Evolutionary conservation across 257 asterid species (phyloP), one percentile per base, ranked within the genome.

Genomic region (Solanum ossicruentum): DNA sequence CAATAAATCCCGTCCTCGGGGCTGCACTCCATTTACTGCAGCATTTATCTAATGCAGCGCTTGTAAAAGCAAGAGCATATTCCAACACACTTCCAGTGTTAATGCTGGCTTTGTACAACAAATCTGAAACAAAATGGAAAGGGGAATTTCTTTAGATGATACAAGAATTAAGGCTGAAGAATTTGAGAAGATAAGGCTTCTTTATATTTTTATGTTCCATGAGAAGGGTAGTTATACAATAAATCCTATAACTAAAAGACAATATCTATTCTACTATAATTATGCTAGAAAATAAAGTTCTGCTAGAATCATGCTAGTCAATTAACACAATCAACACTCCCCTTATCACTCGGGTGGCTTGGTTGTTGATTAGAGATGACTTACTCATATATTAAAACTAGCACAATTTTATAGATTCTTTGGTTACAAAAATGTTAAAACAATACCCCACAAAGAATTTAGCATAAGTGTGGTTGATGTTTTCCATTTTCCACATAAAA

Each of bases 11-110:
- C 1, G 99, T 95, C 91, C 89, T 96, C 49, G 99, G 98, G 78
- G 93, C 88, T 81, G 95, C 91, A 80, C 98, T 93, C 99, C 99
- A 96, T 89, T 94, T 95, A 86, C 90, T 93, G 71, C 99, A 96
- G 89, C 95, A 96, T 86, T 95, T 96, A 85, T 96, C 99, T 84
- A 96, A 85, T 84, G 97, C 98, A 73, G 99, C 99, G 91, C 98
- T 96, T 51, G 97, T 94, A 86, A 97, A 97, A 86, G 99, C 99
- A 84, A 97, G 97, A 28, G 98, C 93, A 87, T 95, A 97, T 87
- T 97, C 99, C 89, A 97, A 92, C 84, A 95, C 99, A 84, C 98
- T 97, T 89, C 99, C 99, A 28, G 98, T 95, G 71, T 95, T 93
- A 47, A 93, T 93, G 88, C 93, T 95, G 87, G 98, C 92, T 91